Evolutionary conservation across 768 basidiomycete species (phyloP).

Genomic region (Pisolithus marmoratus): DNA sequence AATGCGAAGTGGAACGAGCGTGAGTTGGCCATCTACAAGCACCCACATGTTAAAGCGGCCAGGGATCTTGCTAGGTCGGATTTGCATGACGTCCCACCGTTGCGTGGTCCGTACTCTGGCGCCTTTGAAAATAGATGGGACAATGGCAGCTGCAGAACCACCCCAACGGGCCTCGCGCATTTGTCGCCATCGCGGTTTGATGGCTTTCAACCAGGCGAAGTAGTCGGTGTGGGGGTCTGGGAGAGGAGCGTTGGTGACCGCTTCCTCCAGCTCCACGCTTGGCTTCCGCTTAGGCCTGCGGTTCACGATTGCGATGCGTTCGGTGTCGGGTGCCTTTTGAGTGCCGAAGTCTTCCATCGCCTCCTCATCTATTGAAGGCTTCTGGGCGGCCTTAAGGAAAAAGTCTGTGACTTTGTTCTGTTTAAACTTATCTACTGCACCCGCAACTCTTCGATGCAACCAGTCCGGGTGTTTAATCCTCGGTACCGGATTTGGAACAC

Average conservation of each 20-base stretch:
- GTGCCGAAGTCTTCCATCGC: slow-evolving; percentile 63
- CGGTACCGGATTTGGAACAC: slow-evolving; percentile 93
- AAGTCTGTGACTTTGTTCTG: slow-evolving; percentile 98
- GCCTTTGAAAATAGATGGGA: slow-evolving; percentile 73
- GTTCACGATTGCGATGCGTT: slow-evolving; percentile 49
- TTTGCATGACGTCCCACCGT: slow-evolving; percentile 91
- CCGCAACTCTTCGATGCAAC: slow-evolving; percentile 87
- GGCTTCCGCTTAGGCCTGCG: slow-evolving; percentile 39
- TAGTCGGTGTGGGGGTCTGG: slow-evolving; percentile 67
- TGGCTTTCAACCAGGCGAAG: slow-evolving; percentile 68
- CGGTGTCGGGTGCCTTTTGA: slow-evolving; percentile 21
- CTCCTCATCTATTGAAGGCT: slow-evolving; percentile 7
- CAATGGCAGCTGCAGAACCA: slow-evolving; percentile 33
- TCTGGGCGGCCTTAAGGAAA: slow-evolving; percentile 40
- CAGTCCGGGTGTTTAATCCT: slow-evolving; percentile 96
- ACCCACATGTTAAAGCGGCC: slow-evolving; percentile 91
- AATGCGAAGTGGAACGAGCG: slow-evolving; percentile 78
- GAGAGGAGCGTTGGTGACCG: slow-evolving; percentile 29
- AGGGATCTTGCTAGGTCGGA: slow-evolving; percentile 66
- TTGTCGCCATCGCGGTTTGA: slow-evolving; percentile 74
- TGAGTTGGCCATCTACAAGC: slow-evolving; percentile 70
- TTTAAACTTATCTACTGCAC: slow-evolving; percentile 91
- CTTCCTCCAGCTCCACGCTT: slow-evolving; percentile 38
- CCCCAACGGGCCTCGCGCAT: slow-evolving; percentile 44
- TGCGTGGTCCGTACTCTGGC: slow-evolving; percentile 52